Conservation (phyloP, 768 basidiomycete genomes). For the Suillus cothurnatus region DNA sequence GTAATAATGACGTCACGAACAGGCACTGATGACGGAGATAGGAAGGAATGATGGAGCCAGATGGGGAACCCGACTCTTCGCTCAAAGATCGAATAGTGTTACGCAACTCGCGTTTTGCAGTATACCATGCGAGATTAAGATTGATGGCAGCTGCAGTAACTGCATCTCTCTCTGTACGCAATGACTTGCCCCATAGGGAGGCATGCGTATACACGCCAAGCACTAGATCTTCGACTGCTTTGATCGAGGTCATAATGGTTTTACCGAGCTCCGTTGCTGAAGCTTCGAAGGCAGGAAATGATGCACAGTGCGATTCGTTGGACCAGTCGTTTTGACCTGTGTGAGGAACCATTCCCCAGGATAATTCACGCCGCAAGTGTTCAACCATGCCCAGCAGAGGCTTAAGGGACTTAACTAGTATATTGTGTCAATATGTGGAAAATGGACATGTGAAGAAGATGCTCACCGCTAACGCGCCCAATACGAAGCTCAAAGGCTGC, state of each 20-base stretch:
- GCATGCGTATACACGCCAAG: slow-evolving; percentile 29
- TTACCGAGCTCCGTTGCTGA: slow-evolving; percentile 37
- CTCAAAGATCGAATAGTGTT: slow-evolving; percentile 15
- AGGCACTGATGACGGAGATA: slow-evolving; percentile 40
- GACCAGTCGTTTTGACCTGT: not conserved
- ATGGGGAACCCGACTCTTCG: not conserved
- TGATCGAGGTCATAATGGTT: slow-evolving; percentile 38
- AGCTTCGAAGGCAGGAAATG: slow-evolving; percentile 23
- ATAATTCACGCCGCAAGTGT: slow-evolving; percentile 46
- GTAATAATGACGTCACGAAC: slow-evolving; percentile 46
- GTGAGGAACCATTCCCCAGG: slow-evolving; percentile 40
- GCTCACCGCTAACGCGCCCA: slow-evolving; percentile 45
- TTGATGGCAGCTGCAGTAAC: slow-evolving; percentile 21
- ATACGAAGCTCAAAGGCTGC: slow-evolving; percentile 49
- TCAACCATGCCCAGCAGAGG: slow-evolving; percentile 47
- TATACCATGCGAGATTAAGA: slow-evolving; percentile 25
- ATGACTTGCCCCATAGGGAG: slow-evolving; percentile 4
- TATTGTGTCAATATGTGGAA: not conserved
- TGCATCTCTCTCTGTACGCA: slow-evolving; percentile 16
- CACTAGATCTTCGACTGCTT: slow-evolving; percentile 36
- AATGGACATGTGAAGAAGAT: not conserved
- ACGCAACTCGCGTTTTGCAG: slow-evolving; percentile 34
- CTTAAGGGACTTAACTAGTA: slow-evolving; percentile 43
- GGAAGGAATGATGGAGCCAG: slow-evolving; percentile 20
- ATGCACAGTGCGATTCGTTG: slow-evolving; percentile 7